Base-by-base conservation (phyloP, 352 stramenopile genomes). In the Phytophthora litchii region DNA sequence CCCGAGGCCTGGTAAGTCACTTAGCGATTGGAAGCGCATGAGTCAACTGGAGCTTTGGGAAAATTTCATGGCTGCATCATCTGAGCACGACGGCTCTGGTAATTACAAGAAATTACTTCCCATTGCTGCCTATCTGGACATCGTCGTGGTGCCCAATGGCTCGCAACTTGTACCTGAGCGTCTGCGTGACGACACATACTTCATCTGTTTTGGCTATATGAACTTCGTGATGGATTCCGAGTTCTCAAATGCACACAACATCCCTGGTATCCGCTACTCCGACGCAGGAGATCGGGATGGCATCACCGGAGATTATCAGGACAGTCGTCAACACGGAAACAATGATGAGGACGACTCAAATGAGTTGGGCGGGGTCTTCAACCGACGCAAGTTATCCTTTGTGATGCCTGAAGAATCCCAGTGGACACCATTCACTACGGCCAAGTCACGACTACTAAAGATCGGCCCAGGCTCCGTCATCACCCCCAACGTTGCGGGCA, bases 401-500 rank as follows among this genome's bases (percentile, higher is more conserved):
- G 68, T 62, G 4, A 59, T 80, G 21, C 54, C 68, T 0, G 77
- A 89, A 32, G 70, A 86, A 17, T 59, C 76, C 14, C 63, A 86
- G 31, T 92, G 83, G 83, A 83, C 60, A 4, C 78, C 80, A 16
- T 90, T 92, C 60, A 79, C 72, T 40, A 90, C 83, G 1, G 69
- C 70, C 14, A 80, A 78, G 43, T 78, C 78, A 34, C 68, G 83
- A 8, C 47, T 92, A 40, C 78, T 86, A 21, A 92, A 92, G 71
- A 92, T 92, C 25, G 83, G 80, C 17, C 70, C 83, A 11, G 83
- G 83, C 3, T 90, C 83, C 4, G 80, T 92, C 53, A 79, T 92
- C 50, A 89, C 76, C 16, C 83, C 80, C 0, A 80, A 88, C 35
- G 67, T 76, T 41, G 48, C 74, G 10, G 66, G 60, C 7, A 48